phyloP scores from a whole-genome alignment of 1,284 basidiomycete genomes.

The Moesziomyces parantarcticus region DNA sequence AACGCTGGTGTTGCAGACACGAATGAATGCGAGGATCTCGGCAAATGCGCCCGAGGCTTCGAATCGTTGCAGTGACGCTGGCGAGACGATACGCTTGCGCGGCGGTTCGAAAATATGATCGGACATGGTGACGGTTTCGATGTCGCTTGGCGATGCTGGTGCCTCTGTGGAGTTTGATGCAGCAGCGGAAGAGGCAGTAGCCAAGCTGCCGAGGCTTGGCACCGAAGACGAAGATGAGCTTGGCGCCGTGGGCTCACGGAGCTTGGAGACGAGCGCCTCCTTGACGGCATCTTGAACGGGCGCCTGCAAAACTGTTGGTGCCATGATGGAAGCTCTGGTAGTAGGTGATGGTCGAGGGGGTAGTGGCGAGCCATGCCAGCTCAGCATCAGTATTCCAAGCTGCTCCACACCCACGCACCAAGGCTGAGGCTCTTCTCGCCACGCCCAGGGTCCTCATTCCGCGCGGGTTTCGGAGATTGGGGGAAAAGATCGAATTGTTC shows the following conservation, averaged over 20 bases:
- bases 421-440: too few relatives aligned
- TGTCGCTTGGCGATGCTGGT: constrained; percentile 15
- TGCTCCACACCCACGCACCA: too few relatives aligned
- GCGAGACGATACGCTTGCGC: constrained; percentile 81
- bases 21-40: constrained; percentile 79
- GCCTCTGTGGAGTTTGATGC: background rate
- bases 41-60: constrained; percentile 79
- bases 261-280: constrained; percentile 31
- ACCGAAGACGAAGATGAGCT: constrained; percentile 2
- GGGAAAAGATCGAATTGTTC: too few relatives aligned
- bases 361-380: too few relatives aligned
- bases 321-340: constrained; percentile 1
- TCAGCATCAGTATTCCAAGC: too few relatives aligned
- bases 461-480: background rate
- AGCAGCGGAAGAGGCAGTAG: constrained; percentile 1
- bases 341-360: background rate
- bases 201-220: background rate
- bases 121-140: constrained; percentile 14
- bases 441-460: too few relatives aligned
- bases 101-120: constrained; percentile 60
- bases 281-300: constrained; percentile 27
- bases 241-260: constrained; percentile 12
- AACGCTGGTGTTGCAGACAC: constrained; percentile 80
- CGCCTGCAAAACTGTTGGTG: constrained; percentile 8
- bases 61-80: constrained; percentile 84